These are phyloP conservation scores for Cardamine resedifolia DNA, from an alignment of 345 rosid species.

Conservation along the genomic window DNA sequence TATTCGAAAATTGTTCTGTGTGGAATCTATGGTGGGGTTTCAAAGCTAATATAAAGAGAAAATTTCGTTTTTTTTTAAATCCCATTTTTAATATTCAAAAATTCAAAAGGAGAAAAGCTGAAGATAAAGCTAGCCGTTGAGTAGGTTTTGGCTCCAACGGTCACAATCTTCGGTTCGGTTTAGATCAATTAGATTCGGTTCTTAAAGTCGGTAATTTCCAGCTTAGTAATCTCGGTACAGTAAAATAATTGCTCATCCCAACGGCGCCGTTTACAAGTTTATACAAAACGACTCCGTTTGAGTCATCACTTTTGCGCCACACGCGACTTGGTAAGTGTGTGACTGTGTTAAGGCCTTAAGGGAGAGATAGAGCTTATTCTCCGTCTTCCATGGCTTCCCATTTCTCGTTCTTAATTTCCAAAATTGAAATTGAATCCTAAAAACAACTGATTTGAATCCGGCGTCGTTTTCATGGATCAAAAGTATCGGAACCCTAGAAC, in stretches of 20 bases:
- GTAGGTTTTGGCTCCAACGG: slow-evolving; percentile 32
- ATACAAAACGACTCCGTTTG: neutral
- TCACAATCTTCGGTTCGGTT: slow-evolving; percentile 30
- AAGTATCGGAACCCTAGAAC: slow-evolving; percentile 29
- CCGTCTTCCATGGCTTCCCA: slow-evolving; percentile 20
- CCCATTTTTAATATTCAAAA: slow-evolving; percentile 1
- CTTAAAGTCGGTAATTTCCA: neutral
- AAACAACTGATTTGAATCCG: slow-evolving; percentile 5
- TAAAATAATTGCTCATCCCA: neutral
- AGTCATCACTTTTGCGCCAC: slow-evolving; percentile 5
- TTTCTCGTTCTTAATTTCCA: slow-evolving; percentile 3
- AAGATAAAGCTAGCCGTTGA: slow-evolving; percentile 34
- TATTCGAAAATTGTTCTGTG: neutral
- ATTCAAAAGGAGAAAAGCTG: neutral
- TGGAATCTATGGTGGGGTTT: slow-evolving; percentile 22
- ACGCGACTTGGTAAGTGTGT: neutral
- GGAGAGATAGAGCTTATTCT: neutral
- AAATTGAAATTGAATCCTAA: slow-evolving; percentile 5
- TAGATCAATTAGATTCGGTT: slow-evolving; percentile 9
- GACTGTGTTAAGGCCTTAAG: neutral
- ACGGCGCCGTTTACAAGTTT: neutral
- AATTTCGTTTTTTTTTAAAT: neutral
- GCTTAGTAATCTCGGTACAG: neutral
- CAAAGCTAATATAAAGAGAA: slow-evolving; percentile 12
- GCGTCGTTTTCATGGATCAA: slow-evolving; percentile 15